These are phyloP conservation scores for Penicillium desertorum DNA, from an alignment of 495 filamentous ascomycete genomes.

Conservation along the genomic window DNA sequence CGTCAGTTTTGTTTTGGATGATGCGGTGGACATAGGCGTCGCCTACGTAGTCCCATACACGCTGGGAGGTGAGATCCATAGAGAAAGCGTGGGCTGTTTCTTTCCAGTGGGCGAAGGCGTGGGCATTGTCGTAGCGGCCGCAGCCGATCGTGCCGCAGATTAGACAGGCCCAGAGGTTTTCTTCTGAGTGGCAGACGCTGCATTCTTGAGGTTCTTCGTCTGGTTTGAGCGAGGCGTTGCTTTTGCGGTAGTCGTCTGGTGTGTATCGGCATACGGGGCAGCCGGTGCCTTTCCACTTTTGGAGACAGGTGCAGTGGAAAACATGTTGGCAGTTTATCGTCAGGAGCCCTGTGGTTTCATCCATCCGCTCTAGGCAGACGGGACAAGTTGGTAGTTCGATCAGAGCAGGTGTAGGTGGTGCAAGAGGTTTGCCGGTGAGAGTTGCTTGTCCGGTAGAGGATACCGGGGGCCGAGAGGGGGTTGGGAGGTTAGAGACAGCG, in stretches of 20 bases:
- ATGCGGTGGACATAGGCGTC: constrained; percentile 95
- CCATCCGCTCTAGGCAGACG: constrained; percentile 97
- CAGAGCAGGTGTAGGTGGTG: constrained; percentile 86
- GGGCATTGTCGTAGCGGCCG: constrained; percentile 88
- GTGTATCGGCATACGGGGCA: constrained; percentile 96
- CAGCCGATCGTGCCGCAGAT: constrained; percentile 94
- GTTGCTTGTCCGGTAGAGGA: constrained; percentile 48
- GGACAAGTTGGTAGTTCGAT: constrained; percentile 94
- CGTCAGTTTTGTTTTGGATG: constrained; percentile 87
- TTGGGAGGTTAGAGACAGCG: constrained; percentile 36
- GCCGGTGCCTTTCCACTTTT: constrained; percentile 92
- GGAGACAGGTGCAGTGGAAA: constrained; percentile 94
- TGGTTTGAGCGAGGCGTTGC: constrained; percentile 25
- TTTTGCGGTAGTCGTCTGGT: constrained; percentile 52
- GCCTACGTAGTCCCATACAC: constrained; percentile 95
- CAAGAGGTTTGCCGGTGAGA: constrained; percentile 74
- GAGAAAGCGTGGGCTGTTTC: constrained; percentile 84
- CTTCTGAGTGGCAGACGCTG: constrained; percentile 67
- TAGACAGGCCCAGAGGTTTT: constrained; percentile 90
- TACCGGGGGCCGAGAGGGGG: constrained; percentile 44
- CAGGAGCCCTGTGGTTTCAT: constrained; percentile 89
- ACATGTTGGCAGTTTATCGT: constrained; percentile 98
- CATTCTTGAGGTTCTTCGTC: constrained; percentile 57
- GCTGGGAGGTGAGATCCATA: constrained; percentile 87
- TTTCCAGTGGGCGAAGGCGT: constrained; percentile 93